Conservation (phyloP, 179 eudicot species). For the Beta lomatogona region DNA sequence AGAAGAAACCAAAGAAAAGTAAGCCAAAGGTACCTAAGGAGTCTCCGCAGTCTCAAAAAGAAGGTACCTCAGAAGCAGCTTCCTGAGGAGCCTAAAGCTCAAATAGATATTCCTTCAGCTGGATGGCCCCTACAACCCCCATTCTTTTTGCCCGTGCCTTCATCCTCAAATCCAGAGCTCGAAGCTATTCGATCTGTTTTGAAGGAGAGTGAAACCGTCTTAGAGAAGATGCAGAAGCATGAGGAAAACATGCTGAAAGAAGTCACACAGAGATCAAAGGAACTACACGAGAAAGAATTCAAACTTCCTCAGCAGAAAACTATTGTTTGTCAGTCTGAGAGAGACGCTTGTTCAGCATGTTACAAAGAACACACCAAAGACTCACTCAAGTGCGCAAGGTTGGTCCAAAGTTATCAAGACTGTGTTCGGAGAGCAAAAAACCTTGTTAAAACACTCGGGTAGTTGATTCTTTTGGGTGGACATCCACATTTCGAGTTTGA, state of each 20-base stretch:
- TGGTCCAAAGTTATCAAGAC: constrained; percentile 56
- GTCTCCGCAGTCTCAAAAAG: constrained; percentile 33
- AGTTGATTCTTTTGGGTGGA: constrained; percentile 5
- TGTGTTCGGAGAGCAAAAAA: constrained; percentile 71
- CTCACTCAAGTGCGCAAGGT: constrained; percentile 65
- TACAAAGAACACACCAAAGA: constrained; percentile 67
- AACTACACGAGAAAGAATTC: constrained; percentile 95
- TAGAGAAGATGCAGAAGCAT: constrained; percentile 71
- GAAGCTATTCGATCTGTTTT: constrained; percentile 66
- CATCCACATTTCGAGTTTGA: not conserved
- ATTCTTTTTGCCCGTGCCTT: constrained; percentile 52
- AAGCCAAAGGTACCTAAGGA: constrained; percentile 56
- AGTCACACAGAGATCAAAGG: constrained; percentile 82
- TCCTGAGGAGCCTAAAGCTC: constrained; percentile 40
- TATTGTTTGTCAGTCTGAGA: constrained; percentile 61
- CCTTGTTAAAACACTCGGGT: constrained; percentile 31
- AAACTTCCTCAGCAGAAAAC: constrained; percentile 74
- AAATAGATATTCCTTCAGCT: constrained; percentile 39
- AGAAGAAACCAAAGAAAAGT: constrained; percentile 66
- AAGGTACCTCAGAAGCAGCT: constrained; percentile 44
- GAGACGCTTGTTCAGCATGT: constrained; percentile 74
- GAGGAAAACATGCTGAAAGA: constrained; percentile 68
- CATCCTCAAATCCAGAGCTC: constrained; percentile 51
- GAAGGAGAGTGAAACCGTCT: constrained; percentile 68
- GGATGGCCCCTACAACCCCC: constrained; percentile 81